Evolutionary conservation across 202 grass and related monocot species (phyloP), one percentile per base, ranked within the genome.

Genomic region (Dendrocalamus latiflorus): DNA sequence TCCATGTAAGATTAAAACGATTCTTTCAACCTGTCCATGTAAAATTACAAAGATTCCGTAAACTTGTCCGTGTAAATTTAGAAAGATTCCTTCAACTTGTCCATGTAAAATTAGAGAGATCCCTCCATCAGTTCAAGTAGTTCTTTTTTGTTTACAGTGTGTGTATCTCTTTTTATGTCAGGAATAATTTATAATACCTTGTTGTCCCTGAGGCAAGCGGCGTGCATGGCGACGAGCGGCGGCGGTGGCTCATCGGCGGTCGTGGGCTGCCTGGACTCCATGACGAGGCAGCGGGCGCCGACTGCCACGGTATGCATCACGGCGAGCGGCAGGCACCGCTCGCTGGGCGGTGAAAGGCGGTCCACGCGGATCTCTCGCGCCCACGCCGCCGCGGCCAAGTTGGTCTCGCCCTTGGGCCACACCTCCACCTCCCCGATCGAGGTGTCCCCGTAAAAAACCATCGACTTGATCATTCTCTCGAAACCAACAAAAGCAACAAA

Each of bases 321-420:
- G n/a, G 91, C 91, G 59, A 98, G 96, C 72, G 93, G 96, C 55
- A 76, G 89, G 83, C 96, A 98, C 34, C 96, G 85, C 87, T 98
- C 93, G 69, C 96, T 95, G 66, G 91, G 89, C 11, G 80, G 83
- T 18, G 93, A 95, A 66, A 95, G 86, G 81, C 92, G 93, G 83
- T 94, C 92, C 81, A 98, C 94, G 80, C 91, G 83, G 77, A 98
- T 91, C 30, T 98, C 93, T 88, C 85, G 88, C 58, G 90, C 85
- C 86, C 91, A 94, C 12, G 67, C 72, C 74, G 79, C 79, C 83
- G 56, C 20, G 42, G 89, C 89, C 54, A 78, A 33, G 55, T 83
- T 92, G 70, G 86, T 85, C 65, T 84, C 77, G 66, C 90, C 90
- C 83, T 90, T 92, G 77, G 91, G 91, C 74, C 77, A 89, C 83